A percentile compares a stretch with the other conserved stretches of the same genome.
phyloP scores from a whole-genome alignment of 371 early-diverging fungal genomes.

The Mycotypha africana region DNA sequence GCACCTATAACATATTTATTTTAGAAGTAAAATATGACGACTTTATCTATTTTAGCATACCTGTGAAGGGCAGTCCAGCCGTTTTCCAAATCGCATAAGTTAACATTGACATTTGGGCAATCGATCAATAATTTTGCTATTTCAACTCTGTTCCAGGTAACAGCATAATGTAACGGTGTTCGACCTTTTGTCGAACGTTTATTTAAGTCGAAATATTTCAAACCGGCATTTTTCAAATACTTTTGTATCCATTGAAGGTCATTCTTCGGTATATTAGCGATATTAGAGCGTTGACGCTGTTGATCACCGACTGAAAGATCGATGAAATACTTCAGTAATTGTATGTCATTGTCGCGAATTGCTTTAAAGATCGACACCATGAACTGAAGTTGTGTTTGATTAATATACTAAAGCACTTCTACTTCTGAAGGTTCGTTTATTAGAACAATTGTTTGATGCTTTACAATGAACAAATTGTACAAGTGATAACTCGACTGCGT shows the following conservation, averaged over 20 bases:
- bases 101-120: conserved; percentile 52
- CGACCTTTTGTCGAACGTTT: conserved; percentile 38
- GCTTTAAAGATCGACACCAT: conserved; percentile 44
- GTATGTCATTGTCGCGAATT: conserved; percentile 40
- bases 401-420: too few relatives aligned
- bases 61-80: conserved; percentile 72
- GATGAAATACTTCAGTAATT: conserved; percentile 27
- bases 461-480: too few relatives aligned
- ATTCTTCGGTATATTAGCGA: conserved; percentile 18
- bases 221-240: conserved; percentile 11
- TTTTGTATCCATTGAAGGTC: conserved; percentile 10
- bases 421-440: too few relatives aligned
- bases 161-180: conserved; percentile 46
- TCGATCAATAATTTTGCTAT: conserved; percentile 38
- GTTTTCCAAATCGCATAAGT: conserved; percentile 60
- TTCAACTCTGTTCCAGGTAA: conserved; percentile 35
- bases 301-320: conserved; percentile 14
- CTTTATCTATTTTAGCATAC: too few relatives aligned
- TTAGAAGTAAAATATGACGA: background rate
- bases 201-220: conserved; percentile 35
- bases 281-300: background rate
- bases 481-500: too few relatives aligned
- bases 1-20: conserved; percentile 26
- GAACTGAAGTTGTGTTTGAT: too few relatives aligned
- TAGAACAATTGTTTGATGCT: too few relatives aligned